Evolutionary conservation across 2,329 filamentous ascomycete genomes (phyloP), one percentile per base, ranked within the genome.

Genomic region (Ceratocystis variospora): DNA sequence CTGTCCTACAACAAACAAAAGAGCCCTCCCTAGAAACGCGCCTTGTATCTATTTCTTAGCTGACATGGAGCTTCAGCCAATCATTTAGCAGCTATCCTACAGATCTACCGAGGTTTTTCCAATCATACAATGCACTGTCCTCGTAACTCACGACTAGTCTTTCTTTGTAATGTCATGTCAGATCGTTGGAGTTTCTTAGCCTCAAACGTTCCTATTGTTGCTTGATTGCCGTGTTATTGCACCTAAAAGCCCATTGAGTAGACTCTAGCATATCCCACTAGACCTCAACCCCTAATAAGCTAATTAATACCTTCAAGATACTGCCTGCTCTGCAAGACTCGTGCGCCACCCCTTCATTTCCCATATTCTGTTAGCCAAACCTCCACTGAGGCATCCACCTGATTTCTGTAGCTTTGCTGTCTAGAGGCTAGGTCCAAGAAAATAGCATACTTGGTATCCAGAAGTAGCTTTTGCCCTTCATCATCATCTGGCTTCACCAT

Each of bases 381-480:
- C 37, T 53, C 50, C n/a, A 80, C 74, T 1, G 79, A 80, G 63
- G 83, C 82, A 74, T 99, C 88, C 8, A 99, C 83, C 74, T 86
- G 86, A 72, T 80, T 84, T 72, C 94, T 83, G 74, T 96, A 96
- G 68, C 81, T 80, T 75, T 89, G 87, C 79, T 99, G 94, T 68
- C 87, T 87, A 73, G 86, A 83, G 75, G 89, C 94, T 80, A 96
- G 90, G 76, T 96, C 89, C 66, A 97, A 76, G 79, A 97, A 97
- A n/a, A 99, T 85, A 73, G 90, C 87, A 74, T 96, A 99, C 80
- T 99, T 99, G 69, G 87, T 87, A 71, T 88, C 81, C 64, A 99
- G 78, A 70, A 99, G 77, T 73, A 84, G 84, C 80, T 88, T 92
- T 79, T 96, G 87, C 10, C 82, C 82, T 68, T 79, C 77, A 73